Conservation (phyloP, 225 moss, liverwort and hornwort species). For the Ulota crispa region DNA sequence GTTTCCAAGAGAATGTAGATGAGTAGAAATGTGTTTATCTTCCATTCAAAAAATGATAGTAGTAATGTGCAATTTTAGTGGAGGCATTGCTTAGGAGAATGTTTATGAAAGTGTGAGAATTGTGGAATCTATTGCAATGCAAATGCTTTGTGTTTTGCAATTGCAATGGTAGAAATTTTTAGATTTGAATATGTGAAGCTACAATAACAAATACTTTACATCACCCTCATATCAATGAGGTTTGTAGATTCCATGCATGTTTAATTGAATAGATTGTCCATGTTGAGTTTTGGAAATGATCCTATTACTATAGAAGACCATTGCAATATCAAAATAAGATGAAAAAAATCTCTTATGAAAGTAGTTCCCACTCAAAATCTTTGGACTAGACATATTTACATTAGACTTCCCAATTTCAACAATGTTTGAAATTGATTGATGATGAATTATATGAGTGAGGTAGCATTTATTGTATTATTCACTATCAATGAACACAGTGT, state of each 20-base stretch:
- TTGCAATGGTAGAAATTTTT: neutral
- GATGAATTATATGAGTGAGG: neutral
- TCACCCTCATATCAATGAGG: neutral
- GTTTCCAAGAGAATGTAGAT: neutral
- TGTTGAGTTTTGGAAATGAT: neutral
- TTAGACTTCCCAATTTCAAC: neutral
- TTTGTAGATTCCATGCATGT: neutral
- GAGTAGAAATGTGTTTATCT: neutral
- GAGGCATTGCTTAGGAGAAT: neutral
- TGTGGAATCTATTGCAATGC: neutral
- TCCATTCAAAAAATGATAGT: neutral
- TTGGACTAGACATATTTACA: neutral
- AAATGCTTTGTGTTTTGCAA: neutral
- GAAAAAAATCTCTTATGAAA: neutral
- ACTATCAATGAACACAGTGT: neutral
- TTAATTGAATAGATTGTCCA: neutral
- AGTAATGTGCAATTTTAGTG: neutral
- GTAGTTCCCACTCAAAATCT: neutral
- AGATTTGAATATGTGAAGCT: neutral
- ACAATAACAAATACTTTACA: neutral
- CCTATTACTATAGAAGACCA: neutral
- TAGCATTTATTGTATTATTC: neutral
- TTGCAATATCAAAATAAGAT: neutral
- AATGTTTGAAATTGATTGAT: neutral
- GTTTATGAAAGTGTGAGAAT: neutral